Percentiles rank a stretch among this genome's conserved stretches.
Conservation (phyloP, 2,329 filamentous ascomycete species). For the Xylaria sp. region DNA sequence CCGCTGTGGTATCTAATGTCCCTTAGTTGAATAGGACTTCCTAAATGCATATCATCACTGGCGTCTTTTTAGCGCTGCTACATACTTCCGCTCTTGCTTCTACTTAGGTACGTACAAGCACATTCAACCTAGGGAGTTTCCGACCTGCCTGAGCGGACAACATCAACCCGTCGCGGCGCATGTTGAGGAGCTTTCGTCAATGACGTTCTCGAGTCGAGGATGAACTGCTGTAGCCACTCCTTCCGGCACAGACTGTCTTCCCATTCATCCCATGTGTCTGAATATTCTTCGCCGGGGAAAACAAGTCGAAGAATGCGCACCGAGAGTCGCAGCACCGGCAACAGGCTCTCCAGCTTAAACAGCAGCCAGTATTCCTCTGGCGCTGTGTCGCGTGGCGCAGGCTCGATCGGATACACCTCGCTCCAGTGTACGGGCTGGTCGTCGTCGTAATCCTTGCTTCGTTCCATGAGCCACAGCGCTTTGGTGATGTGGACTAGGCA, state of each 20-base stretch:
- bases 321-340: conserved; percentile 42
- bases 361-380: conserved; percentile 41
- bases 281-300: conserved; percentile 33
- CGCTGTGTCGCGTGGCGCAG: conserved; percentile 10
- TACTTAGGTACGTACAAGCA: background rate
- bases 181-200: conserved; percentile 13
- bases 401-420: conserved; percentile 39
- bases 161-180: conserved; percentile 24
- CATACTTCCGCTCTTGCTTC: background rate
- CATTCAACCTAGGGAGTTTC: background rate
- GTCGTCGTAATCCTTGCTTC: conserved; percentile 43
- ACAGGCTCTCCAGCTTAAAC: conserved; percentile 44
- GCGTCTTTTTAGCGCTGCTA: background rate
- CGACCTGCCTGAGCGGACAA: background rate
- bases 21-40: background rate
- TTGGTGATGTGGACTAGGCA: conserved; percentile 35
- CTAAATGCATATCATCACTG: background rate
- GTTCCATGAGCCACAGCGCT: conserved; percentile 38
- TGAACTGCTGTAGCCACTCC: conserved; percentile 42
- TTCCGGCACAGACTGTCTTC: conserved; percentile 36
- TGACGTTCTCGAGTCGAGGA: conserved; percentile 41
- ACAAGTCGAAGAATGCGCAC: conserved; percentile 40
- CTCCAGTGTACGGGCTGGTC: conserved; percentile 40
- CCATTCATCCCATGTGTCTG: conserved; percentile 42
- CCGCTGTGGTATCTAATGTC: too few species aligned